Evolutionary conservation across 2,329 filamentous ascomycete species (phyloP).

Genomic region (Diaporthe sp.): DNA sequence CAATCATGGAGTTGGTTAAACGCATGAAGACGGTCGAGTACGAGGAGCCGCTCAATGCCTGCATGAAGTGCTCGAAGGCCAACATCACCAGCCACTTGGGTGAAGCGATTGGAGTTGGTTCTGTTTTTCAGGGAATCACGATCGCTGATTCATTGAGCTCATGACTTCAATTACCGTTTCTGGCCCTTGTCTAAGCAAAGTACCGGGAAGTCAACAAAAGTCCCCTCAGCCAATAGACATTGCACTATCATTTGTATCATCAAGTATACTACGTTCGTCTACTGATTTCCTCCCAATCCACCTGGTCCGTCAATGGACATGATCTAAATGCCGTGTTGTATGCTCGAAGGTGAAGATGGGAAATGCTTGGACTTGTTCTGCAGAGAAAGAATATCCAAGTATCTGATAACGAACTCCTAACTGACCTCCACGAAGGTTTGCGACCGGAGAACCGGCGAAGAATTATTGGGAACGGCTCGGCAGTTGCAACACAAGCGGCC

Average conservation of each 20-base stretch:
- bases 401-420: not conserved
- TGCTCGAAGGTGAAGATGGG: not conserved
- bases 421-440: not conserved
- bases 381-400: not conserved
- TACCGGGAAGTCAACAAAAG: not conserved
- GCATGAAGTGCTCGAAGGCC: not conserved
- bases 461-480: not conserved
- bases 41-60: conserved; percentile 5
- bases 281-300: not conserved
- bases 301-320: not conserved
- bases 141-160: not conserved
- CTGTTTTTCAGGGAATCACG: not conserved
- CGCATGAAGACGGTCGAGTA: not conserved
- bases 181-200: not conserved
- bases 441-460: not conserved
- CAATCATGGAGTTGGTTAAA: not conserved
- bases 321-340: not conserved
- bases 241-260: not conserved
- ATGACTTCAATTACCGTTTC: not conserved
- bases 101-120: not conserved
- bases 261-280: not conserved
- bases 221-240: not conserved
- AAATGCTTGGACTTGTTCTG: not conserved
- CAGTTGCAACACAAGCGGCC: conserved; percentile 3
- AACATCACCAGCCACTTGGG: not conserved